A percentile compares a stretch with the other conserved stretches of the same genome.
Conservation (phyloP, 2,329 filamentous ascomycete species). For the Blastomyces parvus region DNA sequence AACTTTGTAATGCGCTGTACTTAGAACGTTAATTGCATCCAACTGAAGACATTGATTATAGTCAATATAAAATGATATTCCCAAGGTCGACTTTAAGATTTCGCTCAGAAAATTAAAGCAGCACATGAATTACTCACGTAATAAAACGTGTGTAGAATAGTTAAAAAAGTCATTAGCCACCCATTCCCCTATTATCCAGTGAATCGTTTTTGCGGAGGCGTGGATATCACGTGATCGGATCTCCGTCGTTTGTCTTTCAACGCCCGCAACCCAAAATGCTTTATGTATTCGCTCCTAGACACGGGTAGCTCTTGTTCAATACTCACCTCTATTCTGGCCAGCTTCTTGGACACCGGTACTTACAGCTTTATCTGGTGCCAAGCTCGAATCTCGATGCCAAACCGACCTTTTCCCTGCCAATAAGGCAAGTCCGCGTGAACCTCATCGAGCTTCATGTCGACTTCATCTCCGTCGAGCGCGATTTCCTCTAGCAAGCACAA, state of each 20-base stretch:
- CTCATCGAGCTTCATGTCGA: constrained; percentile 1
- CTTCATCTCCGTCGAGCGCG: not conserved
- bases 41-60: not conserved
- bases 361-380: not conserved
- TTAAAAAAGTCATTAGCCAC: not conserved
- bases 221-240: constrained; percentile 2
- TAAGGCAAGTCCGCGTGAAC: not conserved
- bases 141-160: not conserved
- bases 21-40: not conserved
- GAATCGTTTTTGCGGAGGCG: not conserved
- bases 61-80: not conserved
- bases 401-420: not conserved
- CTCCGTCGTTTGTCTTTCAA: not conserved
- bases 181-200: not conserved
- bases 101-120: not conserved
- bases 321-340: not conserved
- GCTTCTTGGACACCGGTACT: not conserved
- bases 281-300: not conserved
- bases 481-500: constrained; percentile 7
- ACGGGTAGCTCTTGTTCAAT: not conserved
- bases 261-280: not conserved
- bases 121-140: not conserved
- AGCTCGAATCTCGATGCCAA: constrained; percentile 2
- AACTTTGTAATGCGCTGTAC: not conserved
- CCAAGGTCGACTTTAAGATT: not conserved